Evolutionary conservation across 1,139 yeast species (phyloP).

Genomic region (Debaryomyces singareniensis): DNA sequence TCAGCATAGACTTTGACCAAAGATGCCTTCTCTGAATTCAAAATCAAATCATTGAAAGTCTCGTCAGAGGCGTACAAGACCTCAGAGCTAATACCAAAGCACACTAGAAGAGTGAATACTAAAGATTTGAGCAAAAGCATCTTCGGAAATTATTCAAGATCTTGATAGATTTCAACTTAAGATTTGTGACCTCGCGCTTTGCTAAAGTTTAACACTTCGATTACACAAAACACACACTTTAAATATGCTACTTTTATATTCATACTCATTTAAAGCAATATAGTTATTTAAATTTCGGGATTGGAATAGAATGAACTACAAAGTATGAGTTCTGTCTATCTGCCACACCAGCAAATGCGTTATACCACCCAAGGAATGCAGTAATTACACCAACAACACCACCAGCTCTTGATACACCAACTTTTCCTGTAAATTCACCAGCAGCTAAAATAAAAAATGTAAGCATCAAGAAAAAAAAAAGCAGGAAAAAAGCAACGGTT

Average conservation of each 20-base stretch:
- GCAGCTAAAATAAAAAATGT: conserved; percentile 54
- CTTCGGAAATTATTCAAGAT: too few relatives aligned
- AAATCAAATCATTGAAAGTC: conserved; percentile 49
- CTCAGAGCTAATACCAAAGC: too few relatives aligned
- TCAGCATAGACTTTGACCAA: conserved; percentile 72
- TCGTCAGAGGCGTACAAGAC: conserved; percentile 30
- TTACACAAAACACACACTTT: too few relatives aligned
- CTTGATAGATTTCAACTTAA: too few relatives aligned
- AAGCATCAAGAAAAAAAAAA: conserved; percentile 48
- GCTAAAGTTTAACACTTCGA: too few relatives aligned
- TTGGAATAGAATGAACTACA: conserved; percentile 24
- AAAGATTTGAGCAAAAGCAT: too few relatives aligned
- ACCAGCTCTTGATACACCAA: conserved; percentile 53
- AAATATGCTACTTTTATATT: too few relatives aligned
- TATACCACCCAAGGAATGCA: conserved; percentile 57
- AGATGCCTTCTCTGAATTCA: conserved; percentile 52
- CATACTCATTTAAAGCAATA: too few relatives aligned
- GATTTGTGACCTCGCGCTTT: too few relatives aligned
- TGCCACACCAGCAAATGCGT: conserved; percentile 31
- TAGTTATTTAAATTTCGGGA: conserved; percentile 18
- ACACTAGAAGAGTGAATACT: too few relatives aligned
- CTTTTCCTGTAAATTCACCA: conserved; percentile 46
- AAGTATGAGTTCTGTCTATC: conserved; percentile 24
- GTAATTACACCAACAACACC: conserved; percentile 63
- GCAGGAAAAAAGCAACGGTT: conserved; percentile 51